These are phyloP conservation scores for Wallacemonas rigidus DNA, from an alignment of 208 protist species.

Conservation along the genomic window DNA sequence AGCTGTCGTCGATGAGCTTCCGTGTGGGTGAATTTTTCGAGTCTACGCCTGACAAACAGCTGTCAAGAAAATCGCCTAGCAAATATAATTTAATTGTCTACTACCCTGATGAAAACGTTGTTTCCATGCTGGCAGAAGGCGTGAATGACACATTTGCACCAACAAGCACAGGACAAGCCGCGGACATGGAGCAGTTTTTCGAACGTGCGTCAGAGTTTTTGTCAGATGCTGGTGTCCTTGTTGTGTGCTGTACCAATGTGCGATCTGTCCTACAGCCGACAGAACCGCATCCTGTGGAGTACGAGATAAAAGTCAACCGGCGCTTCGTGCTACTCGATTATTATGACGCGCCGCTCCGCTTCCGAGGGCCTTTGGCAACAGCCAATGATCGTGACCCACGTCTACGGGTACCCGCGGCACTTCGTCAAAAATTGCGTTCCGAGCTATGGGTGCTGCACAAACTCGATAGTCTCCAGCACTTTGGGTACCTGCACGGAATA, in stretches of 20 bases:
- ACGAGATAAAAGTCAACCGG: slow-evolving; percentile 87
- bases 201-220: slow-evolving; percentile 61
- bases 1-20: slow-evolving; percentile 68
- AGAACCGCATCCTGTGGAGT: slow-evolving; percentile 82
- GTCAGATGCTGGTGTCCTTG: slow-evolving; percentile 73
- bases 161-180: slow-evolving; percentile 49
- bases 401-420: slow-evolving; percentile 8
- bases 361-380: slow-evolving; percentile 13
- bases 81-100: slow-evolving; percentile 79
- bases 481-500: slow-evolving; percentile 86
- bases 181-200: slow-evolving; percentile 85
- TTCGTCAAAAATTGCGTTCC: slow-evolving; percentile 65
- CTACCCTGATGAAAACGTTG: slow-evolving; percentile 78
- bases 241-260: slow-evolving; percentile 84
- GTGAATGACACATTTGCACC: slow-evolving; percentile 53
- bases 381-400: not conserved
- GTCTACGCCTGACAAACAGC: not conserved
- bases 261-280: slow-evolving; percentile 65
- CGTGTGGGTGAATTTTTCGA: slow-evolving; percentile 76
- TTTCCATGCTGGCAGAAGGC: slow-evolving; percentile 38
- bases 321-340: slow-evolving; percentile 92
- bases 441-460: slow-evolving; percentile 90
- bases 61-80: not conserved
- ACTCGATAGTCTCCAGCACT: slow-evolving; percentile 67
- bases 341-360: slow-evolving; percentile 76